Conservation (phyloP, 768 basidiomycete species). For the Sarcomyxa edulis region DNA sequence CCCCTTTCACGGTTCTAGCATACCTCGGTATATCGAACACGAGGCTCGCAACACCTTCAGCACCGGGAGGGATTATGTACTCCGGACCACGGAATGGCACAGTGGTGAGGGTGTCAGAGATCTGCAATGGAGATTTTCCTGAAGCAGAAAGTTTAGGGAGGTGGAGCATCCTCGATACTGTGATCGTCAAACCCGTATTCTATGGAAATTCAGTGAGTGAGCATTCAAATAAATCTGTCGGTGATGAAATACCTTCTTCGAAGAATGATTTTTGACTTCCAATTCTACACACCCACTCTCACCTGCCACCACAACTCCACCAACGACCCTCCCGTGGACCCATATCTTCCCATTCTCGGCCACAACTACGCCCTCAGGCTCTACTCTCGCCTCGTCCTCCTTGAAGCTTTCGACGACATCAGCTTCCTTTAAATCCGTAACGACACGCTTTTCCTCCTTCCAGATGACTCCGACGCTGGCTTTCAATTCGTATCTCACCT, state of each 20-base stretch:
- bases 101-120: conserved; percentile 63
- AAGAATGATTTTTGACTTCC: conserved; percentile 77
- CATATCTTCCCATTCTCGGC: conserved; percentile 80
- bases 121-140: conserved; percentile 46
- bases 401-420: conserved; percentile 60
- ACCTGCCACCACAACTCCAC: conserved; percentile 60
- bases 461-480: conserved; percentile 70
- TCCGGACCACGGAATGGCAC: conserved; percentile 73
- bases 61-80: conserved; percentile 67
- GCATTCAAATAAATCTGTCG: too few relatives aligned
- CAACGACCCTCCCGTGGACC: conserved; percentile 64
- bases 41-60: conserved; percentile 73
- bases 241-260: conserved; percentile 76
- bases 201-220: too few relatives aligned
- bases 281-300: conserved; percentile 69
- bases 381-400: conserved; percentile 27
- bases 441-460: conserved; percentile 68
- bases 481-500: conserved; percentile 66
- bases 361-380: conserved; percentile 58
- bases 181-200: conserved; percentile 65
- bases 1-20: conserved; percentile 62
- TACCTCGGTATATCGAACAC: conserved; percentile 74
- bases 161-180: conserved; percentile 55
- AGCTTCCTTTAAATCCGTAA: conserved; percentile 54
- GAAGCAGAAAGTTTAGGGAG: conserved; percentile 37